Base-by-base conservation (phyloP, 2,329 filamentous ascomycete genomes). In the Fusarium musae region DNA sequence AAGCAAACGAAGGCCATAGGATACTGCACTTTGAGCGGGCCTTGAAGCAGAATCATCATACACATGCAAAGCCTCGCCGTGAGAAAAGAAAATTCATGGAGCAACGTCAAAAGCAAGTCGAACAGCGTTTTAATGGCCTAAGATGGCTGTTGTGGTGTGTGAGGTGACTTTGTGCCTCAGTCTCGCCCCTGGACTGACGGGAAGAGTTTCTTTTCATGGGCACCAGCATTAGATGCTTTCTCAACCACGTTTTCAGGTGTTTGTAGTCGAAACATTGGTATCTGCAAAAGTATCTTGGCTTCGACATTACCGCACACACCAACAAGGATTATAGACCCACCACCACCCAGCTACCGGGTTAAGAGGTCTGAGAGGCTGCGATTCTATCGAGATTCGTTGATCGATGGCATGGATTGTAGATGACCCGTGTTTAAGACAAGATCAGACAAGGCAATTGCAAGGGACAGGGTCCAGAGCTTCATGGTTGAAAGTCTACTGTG, bases 221-320 rank as follows among this genome's bases (percentile, higher is more conserved):
- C 34, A 40, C 49, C 62, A 63, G 43, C 28, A 54, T 58, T 39
- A 34, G 23, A 59, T 68, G 61, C 71, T 64, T 69, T 66, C 58
- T 65, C 23, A 21, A 65, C 66, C 57, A 64, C 65, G 61, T 69
- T 68, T 74, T 57, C 42, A 26, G 40, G 42, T 57, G 68, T 68
- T 64, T 77, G 69, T 42, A 64, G 34, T 69, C 66, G 64, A 75
- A 74, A 72, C 64, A 61, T 30, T 63, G 17, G 32, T 39, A 56
- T 63, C 30, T 60, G 56, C 26, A 62, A n/a, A 46, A 37, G 61
- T 32, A 70, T 69, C 44, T 47, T 37, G 37, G 66, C 30, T 47
- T 58, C 36, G 56, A 67, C 47, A 57, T 30, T 47, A 43, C 49
- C 49, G 52, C 46, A 42, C 59, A 56, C 46, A 58, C 66, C 30